Evolutionary conservation across 495 filamentous ascomycete species (phyloP).

Genomic region (Podospora tetraspora): DNA sequence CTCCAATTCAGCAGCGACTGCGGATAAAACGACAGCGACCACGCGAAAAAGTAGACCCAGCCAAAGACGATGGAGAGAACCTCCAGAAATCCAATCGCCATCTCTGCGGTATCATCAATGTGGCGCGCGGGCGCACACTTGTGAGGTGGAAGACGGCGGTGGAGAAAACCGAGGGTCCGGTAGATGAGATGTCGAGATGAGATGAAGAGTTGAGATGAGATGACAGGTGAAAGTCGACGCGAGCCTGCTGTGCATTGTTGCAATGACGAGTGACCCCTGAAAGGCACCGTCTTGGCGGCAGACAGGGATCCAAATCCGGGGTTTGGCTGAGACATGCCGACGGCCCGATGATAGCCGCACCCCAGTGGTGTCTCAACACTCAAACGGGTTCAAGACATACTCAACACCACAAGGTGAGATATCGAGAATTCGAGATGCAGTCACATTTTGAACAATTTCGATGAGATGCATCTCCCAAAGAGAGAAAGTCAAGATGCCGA

Average conservation of each 20-base stretch:
- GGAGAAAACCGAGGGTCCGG: too few species aligned
- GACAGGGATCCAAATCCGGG: background rate
- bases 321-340: background rate
- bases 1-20: conserved; percentile 73
- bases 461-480: background rate
- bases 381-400: too few species aligned
- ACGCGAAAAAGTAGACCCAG: conserved; percentile 61
- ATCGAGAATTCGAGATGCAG: too few species aligned
- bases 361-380: background rate
- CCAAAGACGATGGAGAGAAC: conserved; percentile 51
- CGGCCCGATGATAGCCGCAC: background rate
- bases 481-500: background rate
- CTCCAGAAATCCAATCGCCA: conserved; percentile 17
- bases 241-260: background rate
- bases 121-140: background rate
- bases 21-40: conserved; percentile 90
- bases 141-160: background rate
- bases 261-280: background rate
- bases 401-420: too few species aligned
- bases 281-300: background rate
- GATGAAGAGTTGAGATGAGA: too few species aligned
- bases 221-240: background rate
- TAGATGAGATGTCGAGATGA: background rate
- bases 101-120: background rate
- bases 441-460: background rate